phyloP scores from a whole-genome alignment of 805 yeast species.

The Candida chilensis region DNA sequence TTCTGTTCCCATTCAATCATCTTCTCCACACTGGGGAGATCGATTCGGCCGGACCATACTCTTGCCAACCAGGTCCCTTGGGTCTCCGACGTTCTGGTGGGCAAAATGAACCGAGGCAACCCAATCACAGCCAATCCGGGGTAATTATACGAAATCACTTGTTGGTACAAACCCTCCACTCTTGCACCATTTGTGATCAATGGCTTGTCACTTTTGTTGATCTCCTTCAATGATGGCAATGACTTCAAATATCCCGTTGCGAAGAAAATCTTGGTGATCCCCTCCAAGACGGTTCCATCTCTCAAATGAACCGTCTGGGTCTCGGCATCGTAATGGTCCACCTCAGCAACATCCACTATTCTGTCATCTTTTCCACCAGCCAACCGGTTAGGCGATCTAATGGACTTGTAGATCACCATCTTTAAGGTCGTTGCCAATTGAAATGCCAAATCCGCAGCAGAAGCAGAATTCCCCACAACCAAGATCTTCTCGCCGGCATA shows the following conservation, averaged over 20 bases:
- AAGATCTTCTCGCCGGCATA: slow-evolving; percentile 35
- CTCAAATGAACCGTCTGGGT: slow-evolving; percentile 30
- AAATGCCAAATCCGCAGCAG: slow-evolving; percentile 66
- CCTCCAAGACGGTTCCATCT: slow-evolving; percentile 35
- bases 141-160: slow-evolving; percentile 45
- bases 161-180: slow-evolving; percentile 48
- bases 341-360: slow-evolving; percentile 32
- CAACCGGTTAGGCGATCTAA: slow-evolving; percentile 31
- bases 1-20: slow-evolving; percentile 34
- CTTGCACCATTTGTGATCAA: slow-evolving; percentile 36
- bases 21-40: slow-evolving; percentile 35
- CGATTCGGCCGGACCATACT: slow-evolving; percentile 46
- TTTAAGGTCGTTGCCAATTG: slow-evolving; percentile 41
- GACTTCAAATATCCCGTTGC: slow-evolving; percentile 71
- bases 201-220: slow-evolving; percentile 13
- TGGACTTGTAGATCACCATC: slow-evolving; percentile 35
- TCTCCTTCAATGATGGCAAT: slow-evolving; percentile 47
- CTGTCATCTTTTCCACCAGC: slow-evolving; percentile 35
- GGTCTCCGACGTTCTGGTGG: slow-evolving; percentile 50
- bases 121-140: slow-evolving; percentile 61
- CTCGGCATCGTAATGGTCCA: slow-evolving; percentile 24
- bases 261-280: slow-evolving; percentile 51
- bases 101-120: slow-evolving; percentile 50
- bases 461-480: slow-evolving; percentile 70
- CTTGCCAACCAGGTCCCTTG: slow-evolving; percentile 63